Conservation (phyloP, 345 rosid species). For the Aquilaria sinensis region DNA sequence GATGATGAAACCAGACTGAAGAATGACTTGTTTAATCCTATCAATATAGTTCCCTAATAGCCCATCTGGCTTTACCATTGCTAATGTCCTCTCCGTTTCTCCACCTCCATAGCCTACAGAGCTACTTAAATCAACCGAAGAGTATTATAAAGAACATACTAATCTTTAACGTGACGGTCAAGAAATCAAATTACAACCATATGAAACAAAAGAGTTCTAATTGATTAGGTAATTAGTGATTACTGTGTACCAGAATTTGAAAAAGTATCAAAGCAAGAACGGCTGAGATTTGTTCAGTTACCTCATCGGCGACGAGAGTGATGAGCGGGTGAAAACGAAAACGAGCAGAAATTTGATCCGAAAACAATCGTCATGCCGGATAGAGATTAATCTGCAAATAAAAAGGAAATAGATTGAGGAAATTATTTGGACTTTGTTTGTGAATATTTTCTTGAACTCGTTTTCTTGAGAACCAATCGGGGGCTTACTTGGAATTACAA, state of each 20-base stretch:
- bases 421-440: not conserved
- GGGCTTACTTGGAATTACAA: slow-evolving; percentile 2
- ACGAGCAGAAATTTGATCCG: slow-evolving; percentile 4
- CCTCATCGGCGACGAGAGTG: slow-evolving; percentile 1
- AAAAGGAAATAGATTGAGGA: not conserved
- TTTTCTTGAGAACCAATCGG: slow-evolving; percentile 1
- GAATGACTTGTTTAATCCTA: slow-evolving; percentile 36
- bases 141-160: not conserved
- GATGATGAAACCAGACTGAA: slow-evolving; percentile 50
- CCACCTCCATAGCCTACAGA: slow-evolving; percentile 27
- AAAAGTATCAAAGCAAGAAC: too few species aligned
- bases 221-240: too few species aligned
- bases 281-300: not conserved
- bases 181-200: too few species aligned
- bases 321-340: not conserved
- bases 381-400: not conserved
- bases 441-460: too few species aligned
- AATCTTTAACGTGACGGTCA: too few species aligned
- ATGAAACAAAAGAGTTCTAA: too few species aligned
- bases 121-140: slow-evolving; percentile 18
- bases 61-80: slow-evolving; percentile 85
- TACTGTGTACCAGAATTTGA: too few species aligned
- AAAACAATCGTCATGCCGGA: slow-evolving; percentile 1
- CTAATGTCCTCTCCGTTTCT: slow-evolving; percentile 54
- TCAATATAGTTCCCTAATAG: slow-evolving; percentile 54